phyloP scores from a whole-genome alignment of 176 grass and related monocot species.

The Avena atlantica region DNA sequence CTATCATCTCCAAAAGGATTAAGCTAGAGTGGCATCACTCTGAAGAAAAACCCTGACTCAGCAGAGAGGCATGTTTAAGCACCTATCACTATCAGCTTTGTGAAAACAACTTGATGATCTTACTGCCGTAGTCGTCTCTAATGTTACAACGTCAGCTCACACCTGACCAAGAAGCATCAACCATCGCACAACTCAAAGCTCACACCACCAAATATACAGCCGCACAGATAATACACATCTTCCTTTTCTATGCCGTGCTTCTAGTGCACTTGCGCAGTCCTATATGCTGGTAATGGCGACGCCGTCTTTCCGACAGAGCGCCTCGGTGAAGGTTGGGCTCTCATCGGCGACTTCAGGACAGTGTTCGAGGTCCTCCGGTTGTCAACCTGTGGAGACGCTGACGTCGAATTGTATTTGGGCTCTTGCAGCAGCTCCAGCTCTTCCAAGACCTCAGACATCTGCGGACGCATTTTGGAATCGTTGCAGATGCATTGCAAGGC shows the following conservation, averaged over 20 bases:
- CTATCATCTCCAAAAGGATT: background rate
- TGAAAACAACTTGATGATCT: conserved; percentile 25
- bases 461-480: conserved; percentile 69
- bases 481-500: conserved; percentile 68
- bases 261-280: conserved; percentile 60
- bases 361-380: conserved; percentile 43
- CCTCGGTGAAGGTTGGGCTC: conserved; percentile 50
- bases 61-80: background rate
- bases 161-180: conserved; percentile 33
- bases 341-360: conserved; percentile 57
- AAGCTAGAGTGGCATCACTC: background rate
- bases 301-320: conserved; percentile 46
- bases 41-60: background rate
- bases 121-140: background rate
- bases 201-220: conserved; percentile 53
- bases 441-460: conserved; percentile 66
- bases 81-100: background rate
- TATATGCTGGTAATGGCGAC: conserved; percentile 51
- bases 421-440: conserved; percentile 77
- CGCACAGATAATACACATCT: background rate
- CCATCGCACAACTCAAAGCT: conserved; percentile 21
- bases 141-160: background rate
- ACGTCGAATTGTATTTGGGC: conserved; percentile 34
- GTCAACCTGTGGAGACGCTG: conserved; percentile 36
- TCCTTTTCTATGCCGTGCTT: background rate